Evolutionary conservation across 148 eudicot genomes (phyloP), one percentile per base, ranked within the genome.

Genomic region (Vaccinium vitisidaea): DNA sequence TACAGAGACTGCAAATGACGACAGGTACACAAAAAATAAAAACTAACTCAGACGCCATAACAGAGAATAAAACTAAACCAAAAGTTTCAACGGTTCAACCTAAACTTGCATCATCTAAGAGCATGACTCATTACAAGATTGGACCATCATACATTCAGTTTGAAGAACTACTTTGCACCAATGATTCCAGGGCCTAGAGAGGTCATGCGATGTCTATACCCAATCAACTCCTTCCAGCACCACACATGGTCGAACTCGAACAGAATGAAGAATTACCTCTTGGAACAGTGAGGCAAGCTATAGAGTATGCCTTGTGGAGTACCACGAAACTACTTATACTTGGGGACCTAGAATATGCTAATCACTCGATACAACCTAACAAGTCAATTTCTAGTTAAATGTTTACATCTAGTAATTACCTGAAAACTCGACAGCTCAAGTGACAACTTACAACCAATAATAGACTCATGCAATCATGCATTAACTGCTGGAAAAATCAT

Each of bases 1-100:
- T 92, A 86, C 99, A 96, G 10, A 96, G 92, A 86, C 98, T 94
- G 90, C 90, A 89, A 3, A 56, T 58, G 30, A 39, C 83, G 10
- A 70, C 70, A 77, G 43, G 23, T 65, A 23, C 8, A 19, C 2
- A 16, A 0, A 75, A 12, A 36, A 18, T 21, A 21, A 27, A 70
- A 36, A 75, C 16, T 2, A 49, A 46, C 27, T 84, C 18, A 59
- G 18, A 43, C 39, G 25, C 23, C 56, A 53, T 63, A 36, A 58
- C 16, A 9, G 19, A 80, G 25, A 2, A 11, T 56, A 16, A 30
- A 6, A 55, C 27, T 21, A 19, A 56, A 55, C n/a, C 32, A 79
- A 25, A 46, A 43, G 0, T 43, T 18, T 27, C 27, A 23, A 78
- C 43, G 1, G 18, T 18, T 27, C 53, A 23, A 78, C 43, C 43